These are phyloP conservation scores for Claviceps sp. DNA, from an alignment of 2,329 filamentous ascomycete species.

Conservation along the genomic window DNA sequence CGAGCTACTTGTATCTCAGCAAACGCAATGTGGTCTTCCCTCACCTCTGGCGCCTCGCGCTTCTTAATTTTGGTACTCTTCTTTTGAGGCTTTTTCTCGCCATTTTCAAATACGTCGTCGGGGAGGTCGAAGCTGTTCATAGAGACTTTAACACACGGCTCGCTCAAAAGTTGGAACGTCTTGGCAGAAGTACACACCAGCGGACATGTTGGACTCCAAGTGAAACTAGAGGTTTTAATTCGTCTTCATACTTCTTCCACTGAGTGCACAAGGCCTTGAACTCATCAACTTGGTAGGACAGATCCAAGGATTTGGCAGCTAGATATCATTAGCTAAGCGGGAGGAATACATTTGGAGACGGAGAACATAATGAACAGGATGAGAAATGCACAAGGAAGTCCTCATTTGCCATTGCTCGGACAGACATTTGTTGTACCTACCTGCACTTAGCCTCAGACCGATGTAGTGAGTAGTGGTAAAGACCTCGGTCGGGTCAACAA, in stretches of 20 bases:
- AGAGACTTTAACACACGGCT: not conserved
- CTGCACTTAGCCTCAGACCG: slow-evolving; percentile 65
- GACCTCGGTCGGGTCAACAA: slow-evolving; percentile 29
- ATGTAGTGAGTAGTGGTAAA: slow-evolving; percentile 94
- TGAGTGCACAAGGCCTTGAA: slow-evolving; percentile 73
- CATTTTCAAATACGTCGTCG: slow-evolving; percentile 73
- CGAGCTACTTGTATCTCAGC: slow-evolving; percentile 3
- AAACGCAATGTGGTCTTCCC: slow-evolving; percentile 7
- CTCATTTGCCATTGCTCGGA: not conserved
- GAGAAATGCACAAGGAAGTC: not conserved
- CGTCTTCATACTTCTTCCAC: slow-evolving; percentile 62
- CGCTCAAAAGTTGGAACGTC: not conserved
- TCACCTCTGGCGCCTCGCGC: slow-evolving; percentile 34
- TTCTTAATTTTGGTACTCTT: slow-evolving; percentile 36
- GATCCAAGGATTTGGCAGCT: slow-evolving; percentile 60
- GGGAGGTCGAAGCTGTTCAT: slow-evolving; percentile 67
- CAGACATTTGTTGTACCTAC: slow-evolving; percentile 33
- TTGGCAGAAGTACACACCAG: slow-evolving; percentile 46
- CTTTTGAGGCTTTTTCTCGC: slow-evolving; percentile 59
- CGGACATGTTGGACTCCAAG: slow-evolving; percentile 73
- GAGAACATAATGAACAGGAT: not conserved
- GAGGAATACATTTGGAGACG: not conserved
- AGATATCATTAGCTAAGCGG: not conserved
- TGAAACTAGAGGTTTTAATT: slow-evolving; percentile 47
- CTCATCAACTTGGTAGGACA: slow-evolving; percentile 68